Evolutionary conservation across 352 stramenopile genomes (phyloP), one percentile per base, ranked within the genome.

Genomic region (Thalassiosira allenii): DNA sequence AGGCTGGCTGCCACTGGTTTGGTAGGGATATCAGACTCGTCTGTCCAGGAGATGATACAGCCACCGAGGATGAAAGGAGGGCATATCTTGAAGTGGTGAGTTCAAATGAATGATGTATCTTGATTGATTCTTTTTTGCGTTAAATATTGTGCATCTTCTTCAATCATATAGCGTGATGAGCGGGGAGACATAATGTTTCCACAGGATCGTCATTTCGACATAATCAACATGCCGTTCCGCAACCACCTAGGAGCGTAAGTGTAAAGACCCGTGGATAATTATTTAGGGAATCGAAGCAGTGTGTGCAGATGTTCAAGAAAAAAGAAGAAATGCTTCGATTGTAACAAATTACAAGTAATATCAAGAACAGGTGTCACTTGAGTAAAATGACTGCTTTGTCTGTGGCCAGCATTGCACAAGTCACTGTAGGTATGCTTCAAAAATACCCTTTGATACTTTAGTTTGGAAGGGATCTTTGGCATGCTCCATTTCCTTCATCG

Each of bases 221-320:
- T 79, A 22, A 43, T 56, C 25, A 6, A 51, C 23, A 51, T 79
- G 20, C 61, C 32, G 17, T 72, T 72, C 52, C 58, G 40, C 32
- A 71, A 72, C 29, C 70, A 79, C 51, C 51, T 79, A 44, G 70
- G 47, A 58, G 68, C 68, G 17, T 78, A 33, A 78, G n/a, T n/a
- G n/a, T n/a, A n/a, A n/a, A n/a, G n/a, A n/a, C n/a, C n/a, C n/a
- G n/a, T n/a, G n/a, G n/a, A n/a, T n/a, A n/a, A n/a, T n/a, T n/a
- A n/a, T n/a, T n/a, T n/a, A n/a, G n/a, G n/a, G n/a, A n/a, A n/a
- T n/a, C n/a, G n/a, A n/a, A n/a, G n/a, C n/a, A n/a, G n/a, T n/a
- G n/a, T n/a, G n/a, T n/a, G n/a, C n/a, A n/a, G n/a, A n/a, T n/a
- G n/a, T n/a, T n/a, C n/a, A n/a, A n/a, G n/a, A n/a, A n/a, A n/a